These are phyloP conservation scores for Dissophora globulifera DNA, from an alignment of 192 early-diverging fungal species.

Conservation along the genomic window DNA sequence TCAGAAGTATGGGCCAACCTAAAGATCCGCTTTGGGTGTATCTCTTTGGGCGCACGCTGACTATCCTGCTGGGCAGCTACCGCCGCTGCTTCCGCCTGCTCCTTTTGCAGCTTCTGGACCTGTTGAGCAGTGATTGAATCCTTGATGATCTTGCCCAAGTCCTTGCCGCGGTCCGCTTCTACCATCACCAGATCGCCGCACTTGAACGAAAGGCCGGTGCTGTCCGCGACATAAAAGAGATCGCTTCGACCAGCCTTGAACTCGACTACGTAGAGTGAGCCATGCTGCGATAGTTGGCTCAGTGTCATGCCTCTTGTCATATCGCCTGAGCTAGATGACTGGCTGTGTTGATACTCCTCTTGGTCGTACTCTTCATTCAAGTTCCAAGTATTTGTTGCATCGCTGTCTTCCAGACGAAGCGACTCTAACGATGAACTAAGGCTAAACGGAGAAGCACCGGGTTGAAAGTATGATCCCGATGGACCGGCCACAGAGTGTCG, in stretches of 20 bases:
- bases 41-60: conserved; percentile 72
- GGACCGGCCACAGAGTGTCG: conserved; percentile 63
- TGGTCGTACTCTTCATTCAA: conserved; percentile 38
- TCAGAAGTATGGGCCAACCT: conserved; percentile 83
- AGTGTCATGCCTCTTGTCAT: conserved; percentile 61
- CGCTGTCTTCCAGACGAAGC: conserved; percentile 32
- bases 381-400: conserved; percentile 19
- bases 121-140: conserved; percentile 70
- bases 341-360: conserved; percentile 48
- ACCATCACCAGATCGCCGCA: conserved; percentile 85
- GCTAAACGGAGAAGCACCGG: conserved; percentile 32
- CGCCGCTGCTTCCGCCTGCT: conserved; percentile 50
- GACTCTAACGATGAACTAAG: conserved; percentile 44
- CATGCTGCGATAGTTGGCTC: conserved; percentile 56
- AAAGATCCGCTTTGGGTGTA: conserved; percentile 93
- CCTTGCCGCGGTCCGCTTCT: conserved; percentile 91
- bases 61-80: conserved; percentile 61
- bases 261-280: conserved; percentile 83
- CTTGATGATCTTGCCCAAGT: conserved; percentile 88
- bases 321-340: conserved; percentile 35
- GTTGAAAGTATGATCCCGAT: conserved; percentile 49
- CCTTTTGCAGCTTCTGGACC: conserved; percentile 58
- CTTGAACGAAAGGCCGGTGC: conserved; percentile 56
- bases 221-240: conserved; percentile 78
- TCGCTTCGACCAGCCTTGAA: conserved; percentile 91